A percentile compares a stretch with the other conserved stretches of the same genome.
phyloP scores from a whole-genome alignment of 108 stramenopile species.

The Cyclotella sp. region DNA sequence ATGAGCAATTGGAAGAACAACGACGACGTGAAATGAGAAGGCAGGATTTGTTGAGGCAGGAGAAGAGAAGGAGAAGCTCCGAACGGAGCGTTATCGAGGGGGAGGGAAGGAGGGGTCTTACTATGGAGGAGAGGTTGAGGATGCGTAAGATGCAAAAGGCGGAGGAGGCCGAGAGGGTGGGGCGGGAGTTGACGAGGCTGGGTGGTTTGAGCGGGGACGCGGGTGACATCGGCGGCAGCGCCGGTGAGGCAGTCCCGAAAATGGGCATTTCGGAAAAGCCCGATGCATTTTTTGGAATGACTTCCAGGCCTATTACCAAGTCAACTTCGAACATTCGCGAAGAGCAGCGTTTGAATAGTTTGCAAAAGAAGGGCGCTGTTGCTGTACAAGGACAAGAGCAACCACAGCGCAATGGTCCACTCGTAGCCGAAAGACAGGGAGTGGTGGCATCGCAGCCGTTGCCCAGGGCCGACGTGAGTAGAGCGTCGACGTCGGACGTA shows the following conservation, averaged over 20 bases:
- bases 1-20: background rate
- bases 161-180: slow-evolving; percentile 36
- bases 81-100: slow-evolving; percentile 8
- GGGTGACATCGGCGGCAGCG: background rate
- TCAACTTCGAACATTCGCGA: slow-evolving; percentile 47
- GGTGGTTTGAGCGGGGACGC: slow-evolving; percentile 1
- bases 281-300: slow-evolving; percentile 14
- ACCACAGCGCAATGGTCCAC: background rate
- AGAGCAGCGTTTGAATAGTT: slow-evolving; percentile 36
- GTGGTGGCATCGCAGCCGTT: background rate
- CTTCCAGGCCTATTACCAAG: slow-evolving; percentile 14
- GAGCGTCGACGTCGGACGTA: background rate
- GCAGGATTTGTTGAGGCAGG: background rate
- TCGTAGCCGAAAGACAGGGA: slow-evolving; percentile 10
- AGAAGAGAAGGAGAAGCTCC: slow-evolving; percentile 8
- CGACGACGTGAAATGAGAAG: background rate
- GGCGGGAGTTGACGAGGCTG: slow-evolving; percentile 21
- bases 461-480: background rate
- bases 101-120: slow-evolving; percentile 23
- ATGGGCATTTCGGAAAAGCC: background rate
- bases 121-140: slow-evolving; percentile 35
- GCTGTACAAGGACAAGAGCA: slow-evolving; percentile 3
- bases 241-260: background rate
- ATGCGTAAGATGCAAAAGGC: slow-evolving; percentile 15
- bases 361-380: slow-evolving; percentile 22